Evolutionary conservation across 176 grass and related monocot genomes (phyloP).

Genomic region (Tuctoria greenei): DNA sequence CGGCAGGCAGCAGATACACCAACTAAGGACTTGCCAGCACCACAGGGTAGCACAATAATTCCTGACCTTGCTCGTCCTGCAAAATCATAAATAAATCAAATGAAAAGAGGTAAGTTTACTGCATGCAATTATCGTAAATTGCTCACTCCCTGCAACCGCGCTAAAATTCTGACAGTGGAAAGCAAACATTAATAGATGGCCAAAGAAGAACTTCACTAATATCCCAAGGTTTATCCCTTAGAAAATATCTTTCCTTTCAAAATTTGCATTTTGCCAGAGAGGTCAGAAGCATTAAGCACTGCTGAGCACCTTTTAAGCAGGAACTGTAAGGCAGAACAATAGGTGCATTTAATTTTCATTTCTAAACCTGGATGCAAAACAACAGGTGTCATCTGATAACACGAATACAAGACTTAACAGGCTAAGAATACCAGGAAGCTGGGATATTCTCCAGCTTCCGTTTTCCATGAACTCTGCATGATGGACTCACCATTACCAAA

Average conservation of each 20-base stretch:
- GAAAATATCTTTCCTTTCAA: neutral
- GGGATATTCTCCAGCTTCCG: neutral
- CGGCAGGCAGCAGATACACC: conserved; percentile 93
- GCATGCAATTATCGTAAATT: neutral
- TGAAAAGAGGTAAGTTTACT: neutral
- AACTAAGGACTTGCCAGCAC: conserved; percentile 93
- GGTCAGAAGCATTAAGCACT: neutral
- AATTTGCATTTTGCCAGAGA: conserved; percentile 14
- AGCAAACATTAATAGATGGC: neutral
- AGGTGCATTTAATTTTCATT: neutral
- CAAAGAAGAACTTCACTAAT: neutral
- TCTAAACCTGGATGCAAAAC: neutral
- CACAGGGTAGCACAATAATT: conserved; percentile 97
- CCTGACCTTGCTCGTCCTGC: conserved; percentile 87
- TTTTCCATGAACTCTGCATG: neutral
- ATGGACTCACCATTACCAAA: conserved; percentile 85
- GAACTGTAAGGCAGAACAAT: neutral
- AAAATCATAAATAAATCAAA: conserved; percentile 26
- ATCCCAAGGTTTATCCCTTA: conserved; percentile 12
- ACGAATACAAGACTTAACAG: neutral
- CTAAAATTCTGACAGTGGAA: neutral
- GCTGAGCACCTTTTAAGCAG: neutral
- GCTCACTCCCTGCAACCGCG: neutral
- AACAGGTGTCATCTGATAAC: neutral
- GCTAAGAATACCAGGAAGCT: neutral